phyloP scores from a whole-genome alignment of 371 early-diverging fungal genomes.

The Mortierella sp. region DNA sequence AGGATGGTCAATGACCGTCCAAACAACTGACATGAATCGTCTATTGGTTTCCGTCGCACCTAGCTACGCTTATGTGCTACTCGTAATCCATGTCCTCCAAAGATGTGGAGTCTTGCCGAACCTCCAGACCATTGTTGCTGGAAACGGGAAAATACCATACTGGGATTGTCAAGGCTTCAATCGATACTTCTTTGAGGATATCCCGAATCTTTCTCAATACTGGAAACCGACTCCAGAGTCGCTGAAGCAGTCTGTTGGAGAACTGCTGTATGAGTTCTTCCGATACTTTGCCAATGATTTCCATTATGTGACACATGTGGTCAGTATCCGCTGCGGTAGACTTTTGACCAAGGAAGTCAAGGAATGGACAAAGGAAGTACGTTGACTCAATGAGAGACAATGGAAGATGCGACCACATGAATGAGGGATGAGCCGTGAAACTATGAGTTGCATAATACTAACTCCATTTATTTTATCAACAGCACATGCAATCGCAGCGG shows the following conservation, averaged over 20 bases:
- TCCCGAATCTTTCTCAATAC: constrained; percentile 65
- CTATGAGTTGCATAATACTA: too few relatives aligned
- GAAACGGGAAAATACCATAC: constrained; percentile 34
- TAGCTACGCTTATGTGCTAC: constrained; percentile 67
- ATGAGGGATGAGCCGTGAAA: too few relatives aligned
- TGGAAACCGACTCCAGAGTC: constrained; percentile 59
- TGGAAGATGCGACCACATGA: too few relatives aligned
- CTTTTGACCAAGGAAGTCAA: constrained; percentile 78
- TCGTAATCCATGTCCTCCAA: constrained; percentile 82
- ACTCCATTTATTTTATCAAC: neutral
- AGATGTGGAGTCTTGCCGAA: constrained; percentile 53
- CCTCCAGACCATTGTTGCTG: constrained; percentile 40
- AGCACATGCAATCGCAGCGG: constrained; percentile 31
- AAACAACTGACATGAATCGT: neutral
- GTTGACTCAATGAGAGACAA: neutral
- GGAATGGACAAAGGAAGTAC: constrained; percentile 73
- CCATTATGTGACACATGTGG: constrained; percentile 77
- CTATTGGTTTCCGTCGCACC: neutral
- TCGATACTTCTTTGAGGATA: constrained; percentile 76
- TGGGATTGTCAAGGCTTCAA: constrained; percentile 59
- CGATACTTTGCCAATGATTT: constrained; percentile 81
- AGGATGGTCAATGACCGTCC: too few relatives aligned
- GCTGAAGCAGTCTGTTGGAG: constrained; percentile 68
- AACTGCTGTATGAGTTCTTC: constrained; percentile 85
- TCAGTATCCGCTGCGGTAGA: constrained; percentile 80